phyloP scores from a whole-genome alignment of 1,284 basidiomycete species.

The Leucoagaricus sp. region DNA sequence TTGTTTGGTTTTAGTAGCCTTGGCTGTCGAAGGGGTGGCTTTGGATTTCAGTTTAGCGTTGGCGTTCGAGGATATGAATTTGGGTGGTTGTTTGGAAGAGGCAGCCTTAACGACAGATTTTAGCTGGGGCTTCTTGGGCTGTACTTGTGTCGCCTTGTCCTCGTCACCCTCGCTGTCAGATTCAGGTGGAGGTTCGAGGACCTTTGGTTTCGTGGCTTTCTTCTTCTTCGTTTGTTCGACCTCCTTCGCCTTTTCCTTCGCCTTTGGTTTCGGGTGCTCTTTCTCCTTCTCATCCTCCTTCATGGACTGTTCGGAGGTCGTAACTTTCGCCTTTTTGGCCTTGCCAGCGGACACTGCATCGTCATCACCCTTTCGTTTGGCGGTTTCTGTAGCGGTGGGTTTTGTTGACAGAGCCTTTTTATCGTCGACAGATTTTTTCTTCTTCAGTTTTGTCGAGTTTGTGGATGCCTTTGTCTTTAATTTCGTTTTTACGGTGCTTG shows the following conservation, averaged over 20 bases:
- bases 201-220: constrained; percentile 20
- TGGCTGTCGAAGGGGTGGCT: background rate
- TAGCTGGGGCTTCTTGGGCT: constrained; percentile 5
- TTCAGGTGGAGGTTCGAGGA: constrained; percentile 17
- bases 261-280: background rate
- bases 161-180: constrained; percentile 15
- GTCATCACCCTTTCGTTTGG: constrained; percentile 27
- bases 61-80: constrained; percentile 12
- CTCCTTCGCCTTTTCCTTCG: constrained; percentile 13
- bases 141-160: constrained; percentile 3
- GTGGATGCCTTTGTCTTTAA: background rate
- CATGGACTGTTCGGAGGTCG: constrained; percentile 18
- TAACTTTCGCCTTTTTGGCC: constrained; percentile 21
- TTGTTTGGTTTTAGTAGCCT: constrained; percentile 11
- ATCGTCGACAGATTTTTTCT: constrained; percentile 18
- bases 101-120: constrained; percentile 2
- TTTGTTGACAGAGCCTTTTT: constrained; percentile 13
- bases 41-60: constrained; percentile 9
- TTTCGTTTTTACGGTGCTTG: constrained; percentile 3
- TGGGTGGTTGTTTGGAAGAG: background rate
- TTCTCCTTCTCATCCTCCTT: constrained; percentile 12
- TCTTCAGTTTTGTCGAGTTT: background rate
- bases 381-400: constrained; percentile 20
- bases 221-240: constrained; percentile 8
- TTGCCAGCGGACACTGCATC: constrained; percentile 7